A percentile compares a stretch with the other conserved stretches of the same genome.
Conservation (phyloP, 2,329 filamentous ascomycete genomes). For the Corynespora cassiicola region DNA sequence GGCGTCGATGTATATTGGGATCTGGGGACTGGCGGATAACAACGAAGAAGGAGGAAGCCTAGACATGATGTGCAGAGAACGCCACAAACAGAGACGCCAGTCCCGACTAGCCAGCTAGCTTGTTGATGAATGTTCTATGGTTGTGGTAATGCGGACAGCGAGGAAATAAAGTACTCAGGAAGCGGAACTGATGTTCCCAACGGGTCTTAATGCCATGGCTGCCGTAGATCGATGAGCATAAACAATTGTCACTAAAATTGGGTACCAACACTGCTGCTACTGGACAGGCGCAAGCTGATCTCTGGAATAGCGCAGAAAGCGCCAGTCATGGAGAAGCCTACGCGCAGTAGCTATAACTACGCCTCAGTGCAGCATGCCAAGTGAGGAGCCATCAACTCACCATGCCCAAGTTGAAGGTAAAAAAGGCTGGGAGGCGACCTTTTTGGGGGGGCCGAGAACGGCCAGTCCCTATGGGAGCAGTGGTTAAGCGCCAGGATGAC, state of each 20-base stretch:
- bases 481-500: too few species aligned
- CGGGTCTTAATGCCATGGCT: too few species aligned
- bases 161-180: not conserved
- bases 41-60: constrained; percentile 9
- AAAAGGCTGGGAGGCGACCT: too few species aligned
- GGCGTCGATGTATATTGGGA: constrained; percentile 17
- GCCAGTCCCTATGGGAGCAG: too few species aligned
- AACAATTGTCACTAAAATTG: not conserved
- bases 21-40: constrained; percentile 8
- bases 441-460: too few species aligned
- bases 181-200: not conserved
- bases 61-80: constrained; percentile 5
- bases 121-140: too few species aligned
- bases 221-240: not conserved
- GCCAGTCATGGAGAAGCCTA: constrained; percentile 5
- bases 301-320: not conserved
- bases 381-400: too few species aligned
- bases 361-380: constrained; percentile 8
- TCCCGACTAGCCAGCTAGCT: too few species aligned
- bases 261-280: constrained; percentile 2
- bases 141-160: not conserved
- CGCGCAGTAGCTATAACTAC: constrained; percentile 6
- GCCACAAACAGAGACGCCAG: constrained; percentile 1
- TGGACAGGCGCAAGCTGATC: not conserved
- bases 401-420: too few species aligned